Evolutionary conservation across 1,139 yeast species (phyloP), one percentile per base, ranked within the genome.

Genomic region (Candida tunisiensis): DNA sequence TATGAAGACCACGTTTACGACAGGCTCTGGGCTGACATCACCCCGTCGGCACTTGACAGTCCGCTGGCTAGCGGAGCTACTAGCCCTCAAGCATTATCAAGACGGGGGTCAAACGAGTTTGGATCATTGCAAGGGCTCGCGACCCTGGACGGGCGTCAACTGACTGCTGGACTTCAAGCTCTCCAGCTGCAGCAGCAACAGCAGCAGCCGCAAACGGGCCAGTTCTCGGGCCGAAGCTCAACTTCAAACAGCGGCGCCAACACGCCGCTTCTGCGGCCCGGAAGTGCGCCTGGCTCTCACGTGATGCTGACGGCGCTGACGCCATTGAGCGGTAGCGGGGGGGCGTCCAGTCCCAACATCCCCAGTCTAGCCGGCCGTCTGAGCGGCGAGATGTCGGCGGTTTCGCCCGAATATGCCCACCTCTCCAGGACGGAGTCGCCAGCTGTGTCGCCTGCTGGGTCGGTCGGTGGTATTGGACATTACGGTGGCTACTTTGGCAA

Each of bases 1-100:
- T 88, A 88, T 45, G 83, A 74, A 36, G 71, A 65, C 34, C 93
- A 82, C 47, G 69, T 83, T 20, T 83, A 79, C 49, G 98, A 88
- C 50, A 57, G 83, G 31, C 54, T 88, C 21, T 85, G 85, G 85
- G 61, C 66, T 20, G 93, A 77, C 31, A 59, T 72, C 3, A 47
- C 62, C 3, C 52, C 61, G 8, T 62, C 74, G 2, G 66, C 73
- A 1, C 39, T 57, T 6, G 74, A 69, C 19, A 61, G 77, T 1
- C 79, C 82, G 3, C 33, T 53, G 3, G 49, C 51, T 6, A 65
- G 74, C 8, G 79, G 75, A 1, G 40, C 66, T 10, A 37, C 42
- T 16, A 48, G 52, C 1, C 55, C 56, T 2, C 26, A 31, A 12
- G 22, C 31, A 21, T 28, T 39, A 9, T 42, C 47, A 3, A 37